These are phyloP conservation scores for Nectriaceae sp. DNA, from an alignment of 2,329 filamentous ascomycete species.

Conservation along the genomic window DNA sequence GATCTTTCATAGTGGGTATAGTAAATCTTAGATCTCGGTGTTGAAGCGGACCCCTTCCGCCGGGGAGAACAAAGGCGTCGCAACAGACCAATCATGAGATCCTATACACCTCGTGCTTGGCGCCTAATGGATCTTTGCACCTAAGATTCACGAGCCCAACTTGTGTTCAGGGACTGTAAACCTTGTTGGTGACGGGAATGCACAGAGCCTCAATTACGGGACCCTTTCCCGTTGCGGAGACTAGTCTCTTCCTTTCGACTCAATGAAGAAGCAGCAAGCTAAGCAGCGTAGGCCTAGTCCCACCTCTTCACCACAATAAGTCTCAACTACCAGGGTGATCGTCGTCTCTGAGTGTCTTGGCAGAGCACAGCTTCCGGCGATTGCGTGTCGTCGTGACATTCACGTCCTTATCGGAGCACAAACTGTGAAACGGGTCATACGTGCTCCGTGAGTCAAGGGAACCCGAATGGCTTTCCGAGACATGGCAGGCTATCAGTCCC, in stretches of 20 bases:
- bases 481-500: slow-evolving; percentile 1
- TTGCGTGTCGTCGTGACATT: slow-evolving; percentile 27
- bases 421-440: slow-evolving; percentile 7
- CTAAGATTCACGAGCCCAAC: slow-evolving; percentile 14
- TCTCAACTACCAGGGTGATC: slow-evolving; percentile 25
- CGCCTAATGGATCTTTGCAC: background rate
- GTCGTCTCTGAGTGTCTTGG: slow-evolving; percentile 22
- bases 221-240: slow-evolving; percentile 9
- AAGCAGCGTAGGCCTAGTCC: slow-evolving; percentile 1
- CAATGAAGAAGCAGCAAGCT: slow-evolving; percentile 1
- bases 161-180: background rate
- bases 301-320: slow-evolving; percentile 9
- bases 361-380: slow-evolving; percentile 19
- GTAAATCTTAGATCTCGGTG: slow-evolving; percentile 18
- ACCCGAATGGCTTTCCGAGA: background rate
- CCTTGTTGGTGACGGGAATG: slow-evolving; percentile 21
- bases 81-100: background rate
- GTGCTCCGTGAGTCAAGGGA: slow-evolving; percentile 10
- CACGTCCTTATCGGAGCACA: slow-evolving; percentile 10
- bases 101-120: background rate
- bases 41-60: background rate
- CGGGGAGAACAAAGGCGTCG: background rate
- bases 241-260: slow-evolving; percentile 5
- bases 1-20: slow-evolving; percentile 24
- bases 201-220: slow-evolving; percentile 17